Evolutionary conservation across 345 rosid genomes (phyloP), one percentile per base, ranked within the genome.

Genomic region (Capsella bursapastoris): DNA sequence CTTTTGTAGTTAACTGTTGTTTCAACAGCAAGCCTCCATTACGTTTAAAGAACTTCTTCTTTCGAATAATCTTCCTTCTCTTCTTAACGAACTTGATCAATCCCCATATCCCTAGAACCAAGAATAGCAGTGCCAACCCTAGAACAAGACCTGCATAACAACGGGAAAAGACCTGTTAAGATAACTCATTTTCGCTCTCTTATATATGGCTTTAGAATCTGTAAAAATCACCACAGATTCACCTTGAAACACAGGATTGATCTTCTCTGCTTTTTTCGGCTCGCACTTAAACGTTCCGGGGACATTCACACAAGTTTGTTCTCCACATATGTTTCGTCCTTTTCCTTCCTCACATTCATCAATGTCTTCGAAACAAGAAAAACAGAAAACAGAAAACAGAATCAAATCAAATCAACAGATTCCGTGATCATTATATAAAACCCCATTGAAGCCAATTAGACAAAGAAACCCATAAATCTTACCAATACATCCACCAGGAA

Each of bases 21-120:
- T 77, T 77, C 62, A 73, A 48, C 77, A 82, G n/a, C 45, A 84
- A 56, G 4, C 86, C 87, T 2, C 77, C 81, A 11, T 77, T 71
- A n/a, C 75, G 77, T 48, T 77, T 71, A 18, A 77, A 77, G 72
- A 77, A 71, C 56, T 25, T 59, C 49, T 16, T 71, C 55, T 71
- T 77, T 8, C 7, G 68, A n/a, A 57, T 71, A 15, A 71, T 48
- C 49, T 63, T 56, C 56, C 45, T 64, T 41, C 68, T 57, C 70
- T 52, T 64, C 31, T 71, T 77, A 16, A 71, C 7, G 37, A 37
- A 58, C 11, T 64, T 70, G 57, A 71, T 38, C 66, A 77, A 29
- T 22, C 77, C 58, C 53, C 59, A 77, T 57, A 47, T 40, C 59
- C 72, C 67, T 8, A 62, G 60, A 12, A 48, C 76, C 25, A 81